phyloP scores from a whole-genome alignment of 2,329 filamentous ascomycete species.

The Botrytis fabae region DNA sequence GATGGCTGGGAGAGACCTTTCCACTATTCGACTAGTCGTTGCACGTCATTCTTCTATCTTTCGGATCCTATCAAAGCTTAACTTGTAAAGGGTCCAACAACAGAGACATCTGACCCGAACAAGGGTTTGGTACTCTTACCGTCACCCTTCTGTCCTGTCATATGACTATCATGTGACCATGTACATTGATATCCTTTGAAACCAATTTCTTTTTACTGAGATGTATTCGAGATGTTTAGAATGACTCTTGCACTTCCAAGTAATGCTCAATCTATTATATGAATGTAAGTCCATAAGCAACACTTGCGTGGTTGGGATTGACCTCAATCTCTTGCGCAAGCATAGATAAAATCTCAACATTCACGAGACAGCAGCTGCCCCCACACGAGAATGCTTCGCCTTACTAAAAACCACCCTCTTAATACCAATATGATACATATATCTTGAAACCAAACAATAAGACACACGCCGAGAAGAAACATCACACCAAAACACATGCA shows the following conservation, averaged over 20 bases:
- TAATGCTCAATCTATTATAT: no score
- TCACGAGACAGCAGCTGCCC: background rate
- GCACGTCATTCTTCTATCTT: background rate
- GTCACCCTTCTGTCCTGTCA: background rate
- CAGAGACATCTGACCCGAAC: background rate
- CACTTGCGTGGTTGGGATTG: no score
- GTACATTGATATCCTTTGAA: no score
- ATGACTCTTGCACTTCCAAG: no score
- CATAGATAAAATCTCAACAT: background rate
- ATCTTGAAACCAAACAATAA: background rate
- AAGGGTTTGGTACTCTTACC: background rate
- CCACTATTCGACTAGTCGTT: background rate
- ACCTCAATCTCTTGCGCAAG: background rate
- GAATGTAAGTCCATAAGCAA: no score
- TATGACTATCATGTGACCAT: background rate
- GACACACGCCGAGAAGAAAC: background rate
- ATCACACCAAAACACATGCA: no score
- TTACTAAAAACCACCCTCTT: no score
- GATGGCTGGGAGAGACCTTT: background rate
- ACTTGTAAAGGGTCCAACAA: background rate
- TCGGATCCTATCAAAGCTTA: no score
- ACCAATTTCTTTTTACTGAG: background rate
- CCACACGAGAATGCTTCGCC: background rate
- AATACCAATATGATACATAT: background rate
- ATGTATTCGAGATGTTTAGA: no score